Evolutionary conservation across 2,329 filamentous ascomycete species (phyloP).

Genomic region (Huntiella decipiens): DNA sequence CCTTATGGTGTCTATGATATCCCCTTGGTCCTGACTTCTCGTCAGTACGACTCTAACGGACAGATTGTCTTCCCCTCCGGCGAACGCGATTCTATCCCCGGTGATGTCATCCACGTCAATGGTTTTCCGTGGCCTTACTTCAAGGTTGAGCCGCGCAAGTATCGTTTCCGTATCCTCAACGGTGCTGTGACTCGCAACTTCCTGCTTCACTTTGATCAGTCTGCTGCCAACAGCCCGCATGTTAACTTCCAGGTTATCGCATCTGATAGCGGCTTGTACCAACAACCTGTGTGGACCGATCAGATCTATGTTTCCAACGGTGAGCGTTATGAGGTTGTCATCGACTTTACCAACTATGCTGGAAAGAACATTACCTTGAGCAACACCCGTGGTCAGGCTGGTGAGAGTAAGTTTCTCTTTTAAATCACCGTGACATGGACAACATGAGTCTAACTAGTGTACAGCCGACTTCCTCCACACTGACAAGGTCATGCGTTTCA

Average conservation of each 20-base stretch:
- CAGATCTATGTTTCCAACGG: conserved; percentile 28
- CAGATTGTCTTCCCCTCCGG: conserved; percentile 26
- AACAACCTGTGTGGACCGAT: conserved; percentile 7
- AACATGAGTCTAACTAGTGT: neutral
- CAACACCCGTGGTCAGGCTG: conserved; percentile 14
- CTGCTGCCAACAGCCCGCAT: conserved; percentile 15
- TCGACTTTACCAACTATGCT: conserved; percentile 32
- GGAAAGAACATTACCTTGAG: conserved; percentile 27
- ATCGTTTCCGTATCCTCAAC: conserved; percentile 36
- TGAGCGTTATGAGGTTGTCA: conserved; percentile 37
- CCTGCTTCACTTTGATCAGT: conserved; percentile 25
- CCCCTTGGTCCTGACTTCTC: conserved; percentile 29
- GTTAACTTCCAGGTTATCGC: conserved; percentile 33
- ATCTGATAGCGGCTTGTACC: conserved; percentile 33
- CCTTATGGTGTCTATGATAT: conserved; percentile 33
- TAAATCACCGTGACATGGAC: neutral
- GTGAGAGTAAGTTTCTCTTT: conserved; percentile 8
- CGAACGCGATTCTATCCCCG: conserved; percentile 29
- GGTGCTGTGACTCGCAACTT: conserved; percentile 29
- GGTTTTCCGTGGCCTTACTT: conserved; percentile 39
- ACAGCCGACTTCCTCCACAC: conserved; percentile 28
- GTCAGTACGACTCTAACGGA: conserved; percentile 32
- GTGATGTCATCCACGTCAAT: conserved; percentile 28
- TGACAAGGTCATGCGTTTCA: conserved; percentile 32
- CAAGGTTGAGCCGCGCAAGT: conserved; percentile 40